Percentiles rank a stretch among this genome's conserved stretches.
phyloP scores from a whole-genome alignment of 2,329 filamentous ascomycete species.

The Akanthomyces lecanii region DNA sequence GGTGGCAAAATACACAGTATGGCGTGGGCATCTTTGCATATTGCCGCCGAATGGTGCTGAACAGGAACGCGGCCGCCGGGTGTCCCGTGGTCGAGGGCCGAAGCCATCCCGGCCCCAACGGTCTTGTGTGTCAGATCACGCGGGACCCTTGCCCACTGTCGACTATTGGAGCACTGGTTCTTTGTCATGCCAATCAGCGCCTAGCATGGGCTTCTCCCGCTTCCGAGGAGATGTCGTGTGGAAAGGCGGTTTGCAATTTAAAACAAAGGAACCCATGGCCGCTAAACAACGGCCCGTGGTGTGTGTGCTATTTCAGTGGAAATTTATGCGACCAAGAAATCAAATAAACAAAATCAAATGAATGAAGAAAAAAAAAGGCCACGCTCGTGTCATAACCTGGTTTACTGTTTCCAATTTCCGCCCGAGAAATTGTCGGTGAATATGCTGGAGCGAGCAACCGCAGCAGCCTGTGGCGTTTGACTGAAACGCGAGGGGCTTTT shows the following conservation, averaged over 20 bases:
- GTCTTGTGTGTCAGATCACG: conserved; percentile 4
- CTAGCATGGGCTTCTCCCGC: neutral
- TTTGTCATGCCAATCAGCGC: neutral
- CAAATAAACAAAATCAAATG: no score
- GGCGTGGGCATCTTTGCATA: neutral
- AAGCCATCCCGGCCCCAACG: neutral
- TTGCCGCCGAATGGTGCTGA: neutral
- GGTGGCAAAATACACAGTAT: neutral
- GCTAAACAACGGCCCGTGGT: conserved; percentile 2
- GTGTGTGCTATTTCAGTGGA: neutral
- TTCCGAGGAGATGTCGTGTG: no score
- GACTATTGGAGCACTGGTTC: neutral
- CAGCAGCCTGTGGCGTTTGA: neutral
- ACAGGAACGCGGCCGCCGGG: no score
- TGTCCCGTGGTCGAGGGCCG: neutral
- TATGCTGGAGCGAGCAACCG: neutral
- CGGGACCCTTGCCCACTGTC: neutral
- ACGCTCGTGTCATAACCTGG: neutral
- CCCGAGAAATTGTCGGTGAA: neutral
- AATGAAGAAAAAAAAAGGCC: neutral
- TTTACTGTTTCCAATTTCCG: neutral
- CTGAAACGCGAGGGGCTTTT: neutral
- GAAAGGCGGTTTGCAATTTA: neutral
- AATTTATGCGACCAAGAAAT: no score
- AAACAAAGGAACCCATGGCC: neutral